These are phyloP conservation scores for Boletus sp. DNA, from an alignment of 1,284 basidiomycete genomes.

Conservation along the genomic window DNA sequence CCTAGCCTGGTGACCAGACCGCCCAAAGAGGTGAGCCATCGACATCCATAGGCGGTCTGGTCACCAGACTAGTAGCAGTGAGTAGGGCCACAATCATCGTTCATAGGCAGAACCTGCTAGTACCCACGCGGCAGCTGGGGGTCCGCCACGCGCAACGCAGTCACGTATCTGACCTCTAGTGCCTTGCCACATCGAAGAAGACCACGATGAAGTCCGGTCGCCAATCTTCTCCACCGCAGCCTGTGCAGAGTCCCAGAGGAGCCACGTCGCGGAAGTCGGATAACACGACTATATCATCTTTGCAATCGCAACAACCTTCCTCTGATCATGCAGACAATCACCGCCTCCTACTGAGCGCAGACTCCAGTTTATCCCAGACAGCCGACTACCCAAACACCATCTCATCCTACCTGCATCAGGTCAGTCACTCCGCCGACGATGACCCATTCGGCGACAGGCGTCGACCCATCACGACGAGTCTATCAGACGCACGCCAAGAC, in stretches of 20 bases:
- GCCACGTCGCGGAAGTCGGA: not conserved
- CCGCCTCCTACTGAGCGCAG: not conserved
- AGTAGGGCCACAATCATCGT: too few relatives aligned
- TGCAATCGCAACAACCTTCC: not conserved
- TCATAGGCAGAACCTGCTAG: too few relatives aligned
- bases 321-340: not conserved
- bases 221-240: not conserved
- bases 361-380: not conserved
- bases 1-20: too few relatives aligned
- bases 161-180: not conserved
- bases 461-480: not conserved
- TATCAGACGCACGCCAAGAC: constrained; percentile 4
- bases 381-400: not conserved
- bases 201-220: not conserved
- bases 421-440: constrained; percentile 10
- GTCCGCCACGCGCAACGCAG: not conserved
- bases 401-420: constrained; percentile 9
- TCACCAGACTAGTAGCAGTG: too few relatives aligned
- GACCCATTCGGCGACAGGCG: constrained; percentile 10
- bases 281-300: not conserved
- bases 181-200: not conserved
- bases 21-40: too few relatives aligned
- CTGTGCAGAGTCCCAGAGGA: not conserved
- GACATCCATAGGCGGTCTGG: too few relatives aligned
- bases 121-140: too few relatives aligned